Percentiles rank a stretch among this genome's conserved stretches.
Evolutionary conservation across 768 basidiomycete genomes (phyloP).

Genomic region (Russula lepida): DNA sequence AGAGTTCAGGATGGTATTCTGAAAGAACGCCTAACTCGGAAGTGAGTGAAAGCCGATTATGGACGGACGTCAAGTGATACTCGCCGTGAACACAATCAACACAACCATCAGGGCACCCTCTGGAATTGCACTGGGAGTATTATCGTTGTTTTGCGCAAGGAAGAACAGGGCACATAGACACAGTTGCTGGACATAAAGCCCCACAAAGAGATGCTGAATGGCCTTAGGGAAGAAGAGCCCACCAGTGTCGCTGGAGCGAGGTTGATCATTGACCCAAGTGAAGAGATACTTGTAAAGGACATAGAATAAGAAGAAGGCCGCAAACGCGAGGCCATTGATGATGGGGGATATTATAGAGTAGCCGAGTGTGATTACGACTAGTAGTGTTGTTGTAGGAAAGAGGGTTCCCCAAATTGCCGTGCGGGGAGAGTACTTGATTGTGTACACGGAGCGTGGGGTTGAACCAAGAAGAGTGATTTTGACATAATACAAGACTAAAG

Average conservation of each 20-base stretch:
- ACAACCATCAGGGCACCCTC: conserved; percentile 83
- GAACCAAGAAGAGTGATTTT: conserved; percentile 81
- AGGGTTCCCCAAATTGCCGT: conserved; percentile 68
- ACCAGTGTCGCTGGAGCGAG: conserved; percentile 66
- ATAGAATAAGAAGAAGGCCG: conserved; percentile 79
- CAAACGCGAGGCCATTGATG: conserved; percentile 82
- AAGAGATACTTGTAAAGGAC: conserved; percentile 56
- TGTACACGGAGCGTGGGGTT: conserved; percentile 78
- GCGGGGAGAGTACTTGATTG: conserved; percentile 69
- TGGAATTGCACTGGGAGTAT: conserved; percentile 48
- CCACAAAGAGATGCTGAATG: conserved; percentile 87
- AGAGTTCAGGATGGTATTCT: conserved; percentile 66
- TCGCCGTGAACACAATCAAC: conserved; percentile 72
- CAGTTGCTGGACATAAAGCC: conserved; percentile 84
- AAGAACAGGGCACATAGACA: conserved; percentile 87
- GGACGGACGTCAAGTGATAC: conserved; percentile 21
- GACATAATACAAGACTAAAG: conserved; percentile 78
- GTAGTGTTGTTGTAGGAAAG: conserved; percentile 64
- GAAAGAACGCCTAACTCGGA: conserved; percentile 50
- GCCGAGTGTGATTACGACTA: conserved; percentile 71
- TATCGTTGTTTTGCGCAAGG: conserved; percentile 53
- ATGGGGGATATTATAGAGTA: conserved; percentile 89
- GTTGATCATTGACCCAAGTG: conserved; percentile 55
- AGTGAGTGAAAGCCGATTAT: background rate
- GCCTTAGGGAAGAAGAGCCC: conserved; percentile 96